Percentiles rank a stretch among this genome's conserved stretches.
Evolutionary conservation across 345 rosid species (phyloP).

Genomic region (Sonneratia alba): DNA sequence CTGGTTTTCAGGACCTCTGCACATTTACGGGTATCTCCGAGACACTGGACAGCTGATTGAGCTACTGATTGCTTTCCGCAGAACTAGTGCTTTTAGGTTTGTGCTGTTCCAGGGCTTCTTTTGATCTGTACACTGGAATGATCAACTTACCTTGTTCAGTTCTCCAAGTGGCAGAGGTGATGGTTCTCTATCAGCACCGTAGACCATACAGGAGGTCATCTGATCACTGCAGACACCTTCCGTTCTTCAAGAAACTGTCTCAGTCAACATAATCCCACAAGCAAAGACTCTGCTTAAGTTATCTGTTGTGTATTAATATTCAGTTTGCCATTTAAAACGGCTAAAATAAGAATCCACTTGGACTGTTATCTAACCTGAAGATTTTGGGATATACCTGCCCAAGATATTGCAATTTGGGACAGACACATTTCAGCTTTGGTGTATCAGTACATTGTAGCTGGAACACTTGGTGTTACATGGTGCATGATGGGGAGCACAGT

Average conservation of each 20-base stretch:
- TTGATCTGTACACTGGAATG: conserved; percentile 12
- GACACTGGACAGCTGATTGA: conserved; percentile 34
- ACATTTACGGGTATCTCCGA: conserved; percentile 17
- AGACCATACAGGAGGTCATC: conserved; percentile 15
- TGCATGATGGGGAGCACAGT: conserved; percentile 51
- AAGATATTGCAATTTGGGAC: too few relatives aligned
- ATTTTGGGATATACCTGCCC: conserved; percentile 7
- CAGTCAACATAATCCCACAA: conserved; percentile 23
- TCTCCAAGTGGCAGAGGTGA: conserved; percentile 17
- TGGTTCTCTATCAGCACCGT: conserved; percentile 21
- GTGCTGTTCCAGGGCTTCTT: conserved; percentile 6
- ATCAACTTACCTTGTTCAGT: conserved; percentile 1
- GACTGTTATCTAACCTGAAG: conserved; percentile 11
- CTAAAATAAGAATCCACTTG: conserved; percentile 11
- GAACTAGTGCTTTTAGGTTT: conserved; percentile 14
- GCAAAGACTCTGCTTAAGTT: conserved; percentile 9
- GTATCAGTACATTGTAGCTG: conserved; percentile 12
- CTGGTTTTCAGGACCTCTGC: conserved; percentile 7
- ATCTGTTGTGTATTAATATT: conserved; percentile 9
- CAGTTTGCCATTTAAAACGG: conserved; percentile 5
- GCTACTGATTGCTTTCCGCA: conserved; percentile 7
- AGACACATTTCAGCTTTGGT: conserved; percentile 6
- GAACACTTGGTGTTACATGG: conserved; percentile 39
- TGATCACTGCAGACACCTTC: conserved; percentile 8
- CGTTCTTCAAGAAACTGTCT: conserved; percentile 22